phyloP scores from a whole-genome alignment of 2,329 filamentous ascomycete species.

The Reticulascus tulasneorum region DNA sequence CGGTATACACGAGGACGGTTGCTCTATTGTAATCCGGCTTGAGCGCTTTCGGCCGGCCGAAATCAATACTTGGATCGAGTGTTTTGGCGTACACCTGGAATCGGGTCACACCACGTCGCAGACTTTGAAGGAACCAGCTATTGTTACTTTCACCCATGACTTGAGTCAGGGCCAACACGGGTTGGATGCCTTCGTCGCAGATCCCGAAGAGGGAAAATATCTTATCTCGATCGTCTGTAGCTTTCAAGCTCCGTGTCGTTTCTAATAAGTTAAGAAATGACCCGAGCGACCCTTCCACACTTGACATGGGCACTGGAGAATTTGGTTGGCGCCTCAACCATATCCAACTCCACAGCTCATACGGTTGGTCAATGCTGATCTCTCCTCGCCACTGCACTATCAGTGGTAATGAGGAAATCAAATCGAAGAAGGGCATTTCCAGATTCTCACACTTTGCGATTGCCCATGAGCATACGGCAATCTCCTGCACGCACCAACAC shows the following conservation, averaged over 20 bases:
- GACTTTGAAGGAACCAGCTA: slow-evolving; percentile 5
- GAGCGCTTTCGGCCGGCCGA: slow-evolving; percentile 9
- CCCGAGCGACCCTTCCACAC: slow-evolving; percentile 5
- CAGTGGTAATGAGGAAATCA: slow-evolving; percentile 1
- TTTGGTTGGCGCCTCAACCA: slow-evolving; percentile 4
- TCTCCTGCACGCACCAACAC: slow-evolving; percentile 10
- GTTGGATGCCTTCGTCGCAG: slow-evolving; percentile 8
- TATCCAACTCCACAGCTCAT: slow-evolving; percentile 8
- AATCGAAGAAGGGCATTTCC: slow-evolving; percentile 10
- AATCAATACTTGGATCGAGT: slow-evolving; percentile 3
- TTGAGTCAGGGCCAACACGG: slow-evolving; percentile 7
- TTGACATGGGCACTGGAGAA: not conserved
- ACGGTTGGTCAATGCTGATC: slow-evolving; percentile 1
- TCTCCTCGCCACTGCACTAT: slow-evolving; percentile 1
- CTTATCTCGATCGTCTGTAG: slow-evolving; percentile 9
- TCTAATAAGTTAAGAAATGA: slow-evolving; percentile 7
- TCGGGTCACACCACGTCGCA: slow-evolving; percentile 9
- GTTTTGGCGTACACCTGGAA: slow-evolving; percentile 7
- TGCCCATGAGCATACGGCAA: slow-evolving; percentile 5
- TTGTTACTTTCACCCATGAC: slow-evolving; percentile 1
- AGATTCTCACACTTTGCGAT: slow-evolving; percentile 10
- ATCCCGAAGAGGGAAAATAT: slow-evolving; percentile 8
- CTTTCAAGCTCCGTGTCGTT: slow-evolving; percentile 7
- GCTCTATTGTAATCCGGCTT: slow-evolving; percentile 11
- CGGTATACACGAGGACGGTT: slow-evolving; percentile 10